phyloP scores from a whole-genome alignment of 78 protist species.

The Emiliania huxleyi region DNA sequence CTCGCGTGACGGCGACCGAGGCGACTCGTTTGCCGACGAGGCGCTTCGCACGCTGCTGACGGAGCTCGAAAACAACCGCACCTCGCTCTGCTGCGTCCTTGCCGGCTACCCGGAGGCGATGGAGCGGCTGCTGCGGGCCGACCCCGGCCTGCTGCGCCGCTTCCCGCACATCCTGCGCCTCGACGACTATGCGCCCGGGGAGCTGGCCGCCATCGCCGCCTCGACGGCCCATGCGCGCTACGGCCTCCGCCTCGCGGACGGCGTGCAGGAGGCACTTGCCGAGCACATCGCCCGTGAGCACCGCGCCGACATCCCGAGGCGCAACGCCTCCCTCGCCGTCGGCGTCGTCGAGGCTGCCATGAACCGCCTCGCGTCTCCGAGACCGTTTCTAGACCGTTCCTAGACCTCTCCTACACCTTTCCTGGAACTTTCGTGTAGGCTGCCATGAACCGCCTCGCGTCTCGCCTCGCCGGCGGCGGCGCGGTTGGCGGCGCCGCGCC shows the following conservation, averaged over 20 bases:
- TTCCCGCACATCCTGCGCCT: neutral
- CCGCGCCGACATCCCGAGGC: neutral
- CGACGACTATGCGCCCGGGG: neutral
- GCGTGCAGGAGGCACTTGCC: neutral
- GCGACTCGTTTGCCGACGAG: conserved; percentile 1
- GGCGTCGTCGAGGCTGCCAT: conserved; percentile 10
- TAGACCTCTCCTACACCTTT: no score
- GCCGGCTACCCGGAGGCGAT: neutral
- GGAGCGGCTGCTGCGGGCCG: neutral
- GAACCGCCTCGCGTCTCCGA: neutral
- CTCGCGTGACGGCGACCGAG: neutral
- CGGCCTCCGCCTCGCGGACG: neutral
- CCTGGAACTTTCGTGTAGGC: no score
- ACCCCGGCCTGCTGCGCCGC: conserved; percentile 14
- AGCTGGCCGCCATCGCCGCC: neutral
- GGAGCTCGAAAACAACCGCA: neutral
- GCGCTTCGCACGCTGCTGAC: conserved; percentile 15
- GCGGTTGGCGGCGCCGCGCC: neutral
- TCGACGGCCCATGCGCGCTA: neutral
- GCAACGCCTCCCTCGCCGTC: conserved; percentile 23
- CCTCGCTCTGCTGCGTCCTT: conserved; percentile 2
- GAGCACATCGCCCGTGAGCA: neutral
- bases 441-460: neutral
- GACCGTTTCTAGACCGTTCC: no score
- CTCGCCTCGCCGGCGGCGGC: neutral